Evolutionary conservation across 2,329 filamentous ascomycete species (phyloP).

Genomic region (Didymellaceae sp.): DNA sequence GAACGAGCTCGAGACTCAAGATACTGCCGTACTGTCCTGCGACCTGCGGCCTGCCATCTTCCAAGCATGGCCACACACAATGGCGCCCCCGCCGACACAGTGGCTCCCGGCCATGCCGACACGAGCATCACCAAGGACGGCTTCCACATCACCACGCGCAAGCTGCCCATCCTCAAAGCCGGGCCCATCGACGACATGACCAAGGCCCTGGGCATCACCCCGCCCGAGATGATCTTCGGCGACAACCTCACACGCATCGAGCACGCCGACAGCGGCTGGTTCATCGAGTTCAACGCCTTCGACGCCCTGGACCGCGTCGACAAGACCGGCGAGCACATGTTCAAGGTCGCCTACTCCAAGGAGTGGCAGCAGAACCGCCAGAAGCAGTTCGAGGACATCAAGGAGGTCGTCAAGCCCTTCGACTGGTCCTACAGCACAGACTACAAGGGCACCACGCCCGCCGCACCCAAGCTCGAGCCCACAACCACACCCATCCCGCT

Average conservation of each 20-base stretch:
- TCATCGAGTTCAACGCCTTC: constrained; percentile 79
- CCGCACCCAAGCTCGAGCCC: constrained; percentile 49
- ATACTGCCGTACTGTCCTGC: not conserved
- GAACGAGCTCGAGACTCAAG: not conserved
- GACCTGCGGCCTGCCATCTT: too few species aligned
- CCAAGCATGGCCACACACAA: constrained; percentile 41
- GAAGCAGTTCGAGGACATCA: constrained; percentile 83
- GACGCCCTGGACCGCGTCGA: constrained; percentile 90
- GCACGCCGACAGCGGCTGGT: constrained; percentile 78
- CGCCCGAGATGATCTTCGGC: constrained; percentile 99
- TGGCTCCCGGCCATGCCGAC: constrained; percentile 42
- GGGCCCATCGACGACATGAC: constrained; percentile 88
- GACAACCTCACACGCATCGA: constrained; percentile 84
- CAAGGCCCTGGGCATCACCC: constrained; percentile 77
- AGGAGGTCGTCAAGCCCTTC: constrained; percentile 92
- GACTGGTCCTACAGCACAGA: constrained; percentile 97
- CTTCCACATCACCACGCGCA: constrained; percentile 81
- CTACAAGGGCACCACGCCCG: constrained; percentile 74
- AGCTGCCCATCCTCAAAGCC: constrained; percentile 93
- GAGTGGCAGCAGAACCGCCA: constrained; percentile 83
- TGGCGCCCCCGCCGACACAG: constrained; percentile 42
- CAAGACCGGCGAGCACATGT: constrained; percentile 89
- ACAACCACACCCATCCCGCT: constrained; percentile 73
- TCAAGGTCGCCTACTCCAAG: constrained; percentile 90
- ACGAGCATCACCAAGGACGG: constrained; percentile 51